Percentiles rank a stretch among this genome's conserved stretches.
These are phyloP conservation scores for Trichosphaerium sp. DNA, from an alignment of 78 protist species.

Conservation along the genomic window DNA sequence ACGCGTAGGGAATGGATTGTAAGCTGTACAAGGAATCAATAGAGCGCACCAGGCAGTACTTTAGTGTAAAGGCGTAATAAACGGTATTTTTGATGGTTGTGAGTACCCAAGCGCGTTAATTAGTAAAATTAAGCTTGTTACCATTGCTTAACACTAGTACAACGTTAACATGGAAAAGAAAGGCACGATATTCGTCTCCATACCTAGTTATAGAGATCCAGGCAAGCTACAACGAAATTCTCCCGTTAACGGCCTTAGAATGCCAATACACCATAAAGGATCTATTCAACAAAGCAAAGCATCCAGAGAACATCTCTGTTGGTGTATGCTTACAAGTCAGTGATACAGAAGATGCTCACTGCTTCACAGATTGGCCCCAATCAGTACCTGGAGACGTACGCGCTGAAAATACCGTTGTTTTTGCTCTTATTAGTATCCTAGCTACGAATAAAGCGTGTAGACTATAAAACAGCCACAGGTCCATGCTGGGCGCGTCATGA, in stretches of 20 bases:
- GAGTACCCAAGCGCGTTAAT: no score
- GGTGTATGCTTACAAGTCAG: constrained; percentile 44
- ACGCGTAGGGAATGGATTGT: no score
- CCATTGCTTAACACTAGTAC: no score
- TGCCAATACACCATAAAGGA: constrained; percentile 45
- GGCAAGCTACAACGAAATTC: background rate
- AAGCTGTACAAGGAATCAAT: no score
- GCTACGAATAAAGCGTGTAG: background rate
- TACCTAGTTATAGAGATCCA: constrained; percentile 42
- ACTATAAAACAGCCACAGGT: constrained; percentile 37
- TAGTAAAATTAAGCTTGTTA: no score
- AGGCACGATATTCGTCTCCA: constrained; percentile 44
- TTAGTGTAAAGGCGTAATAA: no score
- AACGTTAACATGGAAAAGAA: no score
- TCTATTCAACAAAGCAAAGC: constrained; percentile 18
- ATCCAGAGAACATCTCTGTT: background rate
- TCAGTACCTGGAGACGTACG: background rate
- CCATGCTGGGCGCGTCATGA: constrained; percentile 48
- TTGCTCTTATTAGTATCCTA: no score
- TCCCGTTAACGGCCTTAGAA: constrained; percentile 11
- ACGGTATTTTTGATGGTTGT: no score
- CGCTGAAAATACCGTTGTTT: no score
- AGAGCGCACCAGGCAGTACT: no score
- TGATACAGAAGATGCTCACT: constrained; percentile 6
- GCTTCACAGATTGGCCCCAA: constrained; percentile 1